A percentile compares a stretch with the other conserved stretches of the same genome.
These are phyloP conservation scores for Sinapis alba DNA, from an alignment of 441 rosid species.

Conservation along the genomic window DNA sequence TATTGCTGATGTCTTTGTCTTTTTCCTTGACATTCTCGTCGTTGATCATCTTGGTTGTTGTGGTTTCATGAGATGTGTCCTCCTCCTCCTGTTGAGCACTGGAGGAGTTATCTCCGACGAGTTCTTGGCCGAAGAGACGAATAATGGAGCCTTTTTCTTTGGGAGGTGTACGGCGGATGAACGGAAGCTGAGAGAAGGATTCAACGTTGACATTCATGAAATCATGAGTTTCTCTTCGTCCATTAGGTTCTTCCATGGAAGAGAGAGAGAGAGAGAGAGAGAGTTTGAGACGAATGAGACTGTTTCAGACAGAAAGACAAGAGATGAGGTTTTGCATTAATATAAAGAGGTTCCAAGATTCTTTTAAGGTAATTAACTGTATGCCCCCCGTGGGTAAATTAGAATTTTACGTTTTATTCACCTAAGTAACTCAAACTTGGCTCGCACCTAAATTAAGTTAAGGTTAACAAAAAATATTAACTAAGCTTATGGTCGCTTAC, in stretches of 20 bases:
- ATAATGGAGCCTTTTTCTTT: conserved; percentile 59
- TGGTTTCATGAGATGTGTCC: conserved; percentile 28
- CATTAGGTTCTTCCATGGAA: conserved; percentile 59
- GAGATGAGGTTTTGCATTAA: conserved; percentile 37
- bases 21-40: conserved; percentile 27
- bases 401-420: conserved; percentile 5
- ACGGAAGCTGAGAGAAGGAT: conserved; percentile 95
- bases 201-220: conserved; percentile 97
- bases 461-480: neutral
- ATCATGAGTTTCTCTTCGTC: conserved; percentile 69
- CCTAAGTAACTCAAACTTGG: neutral
- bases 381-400: conserved; percentile 5
- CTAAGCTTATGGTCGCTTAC: neutral
- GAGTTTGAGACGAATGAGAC: conserved; percentile 10
- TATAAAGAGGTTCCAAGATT: conserved; percentile 29
- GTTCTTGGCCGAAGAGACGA: conserved; percentile 72
- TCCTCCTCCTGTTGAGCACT: conserved; percentile 14
- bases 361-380: conserved; percentile 27
- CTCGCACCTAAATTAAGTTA: neutral
- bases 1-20: conserved; percentile 24
- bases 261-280: neutral
- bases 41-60: conserved; percentile 36
- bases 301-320: conserved; percentile 38
- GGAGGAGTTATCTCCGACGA: conserved; percentile 39
- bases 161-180: conserved; percentile 75